phyloP scores from a whole-genome alignment of 1,139 yeast species.

The Diutina rugosa region DNA sequence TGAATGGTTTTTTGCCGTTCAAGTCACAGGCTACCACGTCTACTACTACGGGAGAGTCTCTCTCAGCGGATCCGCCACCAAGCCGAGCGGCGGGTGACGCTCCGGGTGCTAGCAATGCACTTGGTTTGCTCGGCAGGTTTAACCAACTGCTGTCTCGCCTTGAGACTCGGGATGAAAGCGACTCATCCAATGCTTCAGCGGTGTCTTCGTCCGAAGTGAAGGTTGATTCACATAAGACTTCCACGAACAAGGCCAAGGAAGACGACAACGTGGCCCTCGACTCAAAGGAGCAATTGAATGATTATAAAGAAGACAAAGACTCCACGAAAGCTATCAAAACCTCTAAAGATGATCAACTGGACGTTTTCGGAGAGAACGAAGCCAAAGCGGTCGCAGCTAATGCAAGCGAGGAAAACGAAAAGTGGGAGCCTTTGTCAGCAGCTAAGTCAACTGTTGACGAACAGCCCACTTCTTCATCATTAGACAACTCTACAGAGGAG shows the following conservation, averaged over 20 bases:
- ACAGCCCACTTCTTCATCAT: not conserved
- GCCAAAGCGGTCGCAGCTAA: not conserved
- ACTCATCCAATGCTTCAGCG: not conserved
- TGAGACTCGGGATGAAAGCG: not conserved
- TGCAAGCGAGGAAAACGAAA: not conserved
- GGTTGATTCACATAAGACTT: not conserved
- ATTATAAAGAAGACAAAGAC: not conserved
- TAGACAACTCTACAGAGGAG: not conserved
- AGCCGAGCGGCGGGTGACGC: not conserved
- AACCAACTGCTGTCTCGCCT: not conserved
- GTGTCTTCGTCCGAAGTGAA: not conserved
- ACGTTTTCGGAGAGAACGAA: not conserved
- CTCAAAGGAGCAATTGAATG: not conserved
- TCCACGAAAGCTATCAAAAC: not conserved
- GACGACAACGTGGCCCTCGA: not conserved
- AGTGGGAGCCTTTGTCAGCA: not conserved
- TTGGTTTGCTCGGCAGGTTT: not conserved
- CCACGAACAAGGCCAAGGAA: not conserved
- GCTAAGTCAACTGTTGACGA: not conserved
- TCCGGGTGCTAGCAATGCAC: not conserved
- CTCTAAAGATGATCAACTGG: not conserved
- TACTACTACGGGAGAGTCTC: not conserved
- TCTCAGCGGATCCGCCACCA: not conserved
- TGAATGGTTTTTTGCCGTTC: constrained; percentile 1
- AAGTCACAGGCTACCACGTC: not conserved